A percentile compares a stretch with the other conserved stretches of the same genome.
Evolutionary conservation across 108 stramenopile genomes (phyloP).

Genomic region (Pseudonitzschia pungens): DNA sequence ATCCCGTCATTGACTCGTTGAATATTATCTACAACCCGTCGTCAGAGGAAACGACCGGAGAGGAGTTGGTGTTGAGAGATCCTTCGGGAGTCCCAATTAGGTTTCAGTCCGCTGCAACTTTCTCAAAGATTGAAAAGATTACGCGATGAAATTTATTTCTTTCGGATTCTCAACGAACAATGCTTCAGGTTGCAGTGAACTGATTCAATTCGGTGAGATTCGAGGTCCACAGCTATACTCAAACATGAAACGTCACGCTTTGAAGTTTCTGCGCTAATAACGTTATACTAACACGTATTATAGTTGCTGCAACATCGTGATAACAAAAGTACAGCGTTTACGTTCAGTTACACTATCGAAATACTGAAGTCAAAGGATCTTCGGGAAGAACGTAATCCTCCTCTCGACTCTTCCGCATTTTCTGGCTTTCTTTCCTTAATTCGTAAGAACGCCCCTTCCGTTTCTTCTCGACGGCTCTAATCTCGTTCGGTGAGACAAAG

Average conservation of each 20-base stretch:
- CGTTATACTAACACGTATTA: too few species aligned
- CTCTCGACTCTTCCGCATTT: conserved; percentile 74
- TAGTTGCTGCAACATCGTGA: too few species aligned
- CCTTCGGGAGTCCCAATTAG: conserved; percentile 61
- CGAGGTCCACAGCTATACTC: too few species aligned
- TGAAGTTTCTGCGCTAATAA: too few species aligned
- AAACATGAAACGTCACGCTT: too few species aligned
- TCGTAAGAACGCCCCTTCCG: conserved; percentile 78
- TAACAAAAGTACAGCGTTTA: too few species aligned
- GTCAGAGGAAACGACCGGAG: conserved; percentile 11
- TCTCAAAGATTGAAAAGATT: conserved; percentile 54
- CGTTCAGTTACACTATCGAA: conserved; percentile 37
- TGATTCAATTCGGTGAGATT: too few species aligned
- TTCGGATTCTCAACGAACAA: too few species aligned
- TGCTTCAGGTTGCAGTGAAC: too few species aligned
- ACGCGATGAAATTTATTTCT: too few species aligned
- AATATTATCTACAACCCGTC: conserved; percentile 77
- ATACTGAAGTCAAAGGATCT: conserved; percentile 82
- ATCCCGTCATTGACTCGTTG: conserved; percentile 63
- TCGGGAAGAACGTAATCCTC: conserved; percentile 73
- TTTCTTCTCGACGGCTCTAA: conserved; percentile 72
- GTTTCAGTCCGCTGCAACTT: conserved; percentile 46
- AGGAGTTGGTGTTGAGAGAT: conserved; percentile 44
- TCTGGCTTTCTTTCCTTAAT: conserved; percentile 76
- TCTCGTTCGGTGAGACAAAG: conserved; percentile 93